A percentile compares a stretch with the other conserved stretches of the same genome.
Evolutionary conservation across 2,329 filamentous ascomycete species (phyloP).

Genomic region (Aspergillus glaucus): DNA sequence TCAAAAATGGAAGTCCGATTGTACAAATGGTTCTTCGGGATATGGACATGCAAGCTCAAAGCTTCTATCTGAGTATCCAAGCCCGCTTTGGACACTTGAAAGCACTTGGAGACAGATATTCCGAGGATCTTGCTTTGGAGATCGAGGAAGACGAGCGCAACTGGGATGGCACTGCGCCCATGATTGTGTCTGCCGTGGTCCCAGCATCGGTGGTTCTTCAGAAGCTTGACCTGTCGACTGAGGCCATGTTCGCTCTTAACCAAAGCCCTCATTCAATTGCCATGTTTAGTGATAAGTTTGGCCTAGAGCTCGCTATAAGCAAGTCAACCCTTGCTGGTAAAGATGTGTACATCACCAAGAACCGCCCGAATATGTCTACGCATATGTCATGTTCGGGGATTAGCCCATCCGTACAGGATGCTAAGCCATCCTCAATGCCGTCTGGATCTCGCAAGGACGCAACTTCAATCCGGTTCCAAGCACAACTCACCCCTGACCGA

Average conservation of each 20-base stretch:
- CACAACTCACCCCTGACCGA: neutral
- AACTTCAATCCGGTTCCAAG: neutral
- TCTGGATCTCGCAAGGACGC: neutral
- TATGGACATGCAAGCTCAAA: neutral
- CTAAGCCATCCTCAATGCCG: neutral
- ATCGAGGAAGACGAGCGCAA: conserved; percentile 13
- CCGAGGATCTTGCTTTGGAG: conserved; percentile 6
- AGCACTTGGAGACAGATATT: neutral
- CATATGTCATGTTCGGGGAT: neutral
- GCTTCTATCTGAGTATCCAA: neutral
- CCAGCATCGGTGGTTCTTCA: neutral
- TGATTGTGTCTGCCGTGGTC: conserved; percentile 19
- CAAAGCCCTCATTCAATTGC: neutral
- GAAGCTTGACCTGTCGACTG: neutral
- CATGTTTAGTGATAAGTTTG: conserved; percentile 4
- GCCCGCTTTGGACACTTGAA: neutral
- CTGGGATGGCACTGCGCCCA: conserved; percentile 16
- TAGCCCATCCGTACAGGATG: neutral
- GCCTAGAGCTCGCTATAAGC: conserved; percentile 13
- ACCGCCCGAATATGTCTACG: conserved; percentile 18
- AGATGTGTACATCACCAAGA: conserved; percentile 21
- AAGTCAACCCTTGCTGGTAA: conserved; percentile 11
- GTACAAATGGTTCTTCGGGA: neutral
- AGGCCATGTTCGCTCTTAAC: neutral
- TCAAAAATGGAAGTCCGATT: neutral